Base-by-base conservation (phyloP, 352 stramenopile species). In the Elongisporangium undulatum region DNA sequence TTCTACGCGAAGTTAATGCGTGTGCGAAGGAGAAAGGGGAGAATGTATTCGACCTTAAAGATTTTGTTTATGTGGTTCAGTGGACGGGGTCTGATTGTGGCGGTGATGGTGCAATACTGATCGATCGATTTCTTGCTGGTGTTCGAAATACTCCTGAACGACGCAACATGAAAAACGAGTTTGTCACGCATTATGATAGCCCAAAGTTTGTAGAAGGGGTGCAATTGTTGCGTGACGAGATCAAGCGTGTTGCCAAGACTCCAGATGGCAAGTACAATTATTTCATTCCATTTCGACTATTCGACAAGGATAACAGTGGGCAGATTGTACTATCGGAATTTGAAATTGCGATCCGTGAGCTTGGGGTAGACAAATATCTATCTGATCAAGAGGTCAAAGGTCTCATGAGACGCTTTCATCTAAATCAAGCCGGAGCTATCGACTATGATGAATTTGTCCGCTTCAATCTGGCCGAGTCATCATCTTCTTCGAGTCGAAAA, bases 161-260 rank as follows among this genome's bases (percentile, higher is more conserved):
- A 8, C 68, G 82, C 58, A 94, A 90, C 61, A 94, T 92, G 84
- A 90, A 90, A 56, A 86, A 79, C 59, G 84, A 90, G 54, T 94
- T 90, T 65, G 66, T 92, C 26, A 94, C 82, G 2, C 80, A 90
- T 49, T 91, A 90, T 50, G 84, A 94, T 45, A 94, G 82, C 38
- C 84, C 84, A 2, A 67, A 73, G 51, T 94, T 94, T 38, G 57
- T 85, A n/a, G 82, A 91, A 63, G 84, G 84, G 1, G 74, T 92
- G 7, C 74, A 86, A 20, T 55, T 91, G 12, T 64, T 94, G 26
- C 80, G 83, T 6, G 77, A 79, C 1, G 84, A 94, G 57, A 77
- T 92, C 34, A 83, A 83, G 39, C 84, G 84, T 39, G 88, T 80
- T 53, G 82, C 82, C 3, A 94, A 92, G 70, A 94, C 82, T 15